These are phyloP conservation scores for Trichoderma parareesei DNA, from an alignment of 495 filamentous ascomycete genomes.

Conservation along the genomic window DNA sequence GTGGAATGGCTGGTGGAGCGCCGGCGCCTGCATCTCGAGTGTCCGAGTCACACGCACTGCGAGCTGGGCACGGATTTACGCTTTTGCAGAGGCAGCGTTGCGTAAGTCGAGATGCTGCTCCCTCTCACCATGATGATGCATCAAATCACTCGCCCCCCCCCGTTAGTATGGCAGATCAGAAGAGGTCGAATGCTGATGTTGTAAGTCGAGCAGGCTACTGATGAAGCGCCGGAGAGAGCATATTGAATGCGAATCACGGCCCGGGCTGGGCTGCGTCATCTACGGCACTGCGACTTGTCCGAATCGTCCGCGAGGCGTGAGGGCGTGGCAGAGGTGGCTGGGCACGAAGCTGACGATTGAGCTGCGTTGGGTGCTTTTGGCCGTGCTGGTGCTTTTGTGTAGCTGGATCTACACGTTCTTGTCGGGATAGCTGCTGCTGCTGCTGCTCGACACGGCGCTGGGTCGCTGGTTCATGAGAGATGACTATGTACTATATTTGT, in stretches of 20 bases:
- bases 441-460: not conserved
- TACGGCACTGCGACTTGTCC: conserved; percentile 38
- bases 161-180: not conserved
- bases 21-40: conserved; percentile 41
- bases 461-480: not conserved
- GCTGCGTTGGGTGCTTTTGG: conserved; percentile 27
- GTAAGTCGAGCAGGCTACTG: conserved; percentile 27
- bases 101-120: conserved; percentile 23
- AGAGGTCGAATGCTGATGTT: not conserved
- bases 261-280: conserved; percentile 44
- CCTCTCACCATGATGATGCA: not conserved
- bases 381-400: conserved; percentile 21
- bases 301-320: conserved; percentile 24
- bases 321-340: conserved; percentile 30
- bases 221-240: conserved; percentile 48
- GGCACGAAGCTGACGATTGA: conserved; percentile 24
- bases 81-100: conserved; percentile 45
- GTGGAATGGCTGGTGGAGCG: conserved; percentile 60
- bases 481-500: not conserved
- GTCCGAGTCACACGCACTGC: conserved; percentile 39
- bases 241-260: conserved; percentile 43
- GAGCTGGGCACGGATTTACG: conserved; percentile 43
- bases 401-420: conserved; percentile 13
- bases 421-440: not conserved
- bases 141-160: not conserved